Conservation (phyloP, 2,329 filamentous ascomycete species). For the Fusarium sp. region DNA sequence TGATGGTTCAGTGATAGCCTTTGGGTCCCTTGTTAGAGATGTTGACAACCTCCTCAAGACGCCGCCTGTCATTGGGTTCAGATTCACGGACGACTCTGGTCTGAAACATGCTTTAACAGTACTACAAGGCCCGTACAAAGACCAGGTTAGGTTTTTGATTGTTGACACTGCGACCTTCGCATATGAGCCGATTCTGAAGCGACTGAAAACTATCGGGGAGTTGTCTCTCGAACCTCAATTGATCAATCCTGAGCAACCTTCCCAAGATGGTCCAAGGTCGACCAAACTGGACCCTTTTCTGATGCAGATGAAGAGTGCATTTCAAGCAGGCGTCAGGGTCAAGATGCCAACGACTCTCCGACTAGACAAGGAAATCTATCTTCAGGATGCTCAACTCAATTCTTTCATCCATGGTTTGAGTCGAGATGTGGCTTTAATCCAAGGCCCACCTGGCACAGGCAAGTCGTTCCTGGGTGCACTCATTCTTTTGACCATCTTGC, state of each 20-base stretch:
- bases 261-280: conserved; percentile 22
- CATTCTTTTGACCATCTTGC: conserved; percentile 67
- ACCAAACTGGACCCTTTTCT: conserved; percentile 19
- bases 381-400: conserved; percentile 62
- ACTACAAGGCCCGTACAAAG: conserved; percentile 51
- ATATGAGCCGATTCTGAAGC: conserved; percentile 74
- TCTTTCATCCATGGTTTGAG: conserved; percentile 69
- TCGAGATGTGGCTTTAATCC: conserved; percentile 71
- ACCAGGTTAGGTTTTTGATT: conserved; percentile 63
- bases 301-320: background rate
- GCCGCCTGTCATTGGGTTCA: conserved; percentile 64
- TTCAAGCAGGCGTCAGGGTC: background rate
- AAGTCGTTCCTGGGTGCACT: conserved; percentile 81
- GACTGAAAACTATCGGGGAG: conserved; percentile 67
- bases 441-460: conserved; percentile 81
- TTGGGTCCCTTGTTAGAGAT: conserved; percentile 70
- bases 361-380: conserved; percentile 46
- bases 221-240: conserved; percentile 69
- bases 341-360: conserved; percentile 26
- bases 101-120: conserved; percentile 62
- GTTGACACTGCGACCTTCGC: conserved; percentile 77
- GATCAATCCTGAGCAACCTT: conserved; percentile 51
- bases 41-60: conserved; percentile 57
- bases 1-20: conserved; percentile 66
- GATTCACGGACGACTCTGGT: conserved; percentile 61